phyloP scores from a whole-genome alignment of 441 rosid genomes.

The Viola pubescens region DNA sequence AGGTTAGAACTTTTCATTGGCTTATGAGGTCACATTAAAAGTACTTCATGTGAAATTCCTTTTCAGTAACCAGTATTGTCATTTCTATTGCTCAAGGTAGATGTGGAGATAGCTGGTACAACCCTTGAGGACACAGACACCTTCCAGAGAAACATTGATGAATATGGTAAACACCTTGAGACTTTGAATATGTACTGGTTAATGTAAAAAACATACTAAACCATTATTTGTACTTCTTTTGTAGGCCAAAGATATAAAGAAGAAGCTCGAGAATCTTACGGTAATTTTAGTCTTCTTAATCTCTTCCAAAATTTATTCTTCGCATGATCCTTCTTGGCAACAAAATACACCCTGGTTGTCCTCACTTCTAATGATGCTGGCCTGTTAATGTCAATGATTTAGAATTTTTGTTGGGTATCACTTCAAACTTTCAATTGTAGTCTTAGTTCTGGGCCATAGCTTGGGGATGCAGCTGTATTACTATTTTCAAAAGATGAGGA shows the following conservation, averaged over 20 bases:
- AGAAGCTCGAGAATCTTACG: background rate
- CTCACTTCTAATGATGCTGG: background rate
- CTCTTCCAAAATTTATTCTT: background rate
- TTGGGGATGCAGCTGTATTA: background rate
- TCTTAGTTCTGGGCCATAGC: too few relatives aligned
- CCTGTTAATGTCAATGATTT: background rate
- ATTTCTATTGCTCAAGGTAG: conserved; percentile 21
- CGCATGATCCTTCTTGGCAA: background rate
- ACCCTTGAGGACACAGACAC: conserved; percentile 16
- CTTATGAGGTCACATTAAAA: too few relatives aligned
- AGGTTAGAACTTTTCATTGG: too few relatives aligned
- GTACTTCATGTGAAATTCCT: too few relatives aligned
- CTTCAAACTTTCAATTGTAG: background rate
- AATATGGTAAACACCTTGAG: conserved; percentile 16
- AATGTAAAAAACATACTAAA: background rate
- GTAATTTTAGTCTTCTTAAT: background rate
- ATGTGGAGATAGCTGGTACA: conserved; percentile 22
- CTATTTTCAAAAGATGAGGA: background rate
- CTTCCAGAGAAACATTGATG: conserved; percentile 20
- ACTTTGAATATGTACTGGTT: conserved; percentile 16
- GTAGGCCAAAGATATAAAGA: background rate
- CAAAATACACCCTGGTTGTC: background rate
- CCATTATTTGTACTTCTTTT: background rate
- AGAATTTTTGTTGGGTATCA: background rate
- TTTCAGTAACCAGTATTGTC: background rate